These are phyloP conservation scores for Suhomyces emberorum DNA, from an alignment of 805 yeast genomes.

Conservation along the genomic window DNA sequence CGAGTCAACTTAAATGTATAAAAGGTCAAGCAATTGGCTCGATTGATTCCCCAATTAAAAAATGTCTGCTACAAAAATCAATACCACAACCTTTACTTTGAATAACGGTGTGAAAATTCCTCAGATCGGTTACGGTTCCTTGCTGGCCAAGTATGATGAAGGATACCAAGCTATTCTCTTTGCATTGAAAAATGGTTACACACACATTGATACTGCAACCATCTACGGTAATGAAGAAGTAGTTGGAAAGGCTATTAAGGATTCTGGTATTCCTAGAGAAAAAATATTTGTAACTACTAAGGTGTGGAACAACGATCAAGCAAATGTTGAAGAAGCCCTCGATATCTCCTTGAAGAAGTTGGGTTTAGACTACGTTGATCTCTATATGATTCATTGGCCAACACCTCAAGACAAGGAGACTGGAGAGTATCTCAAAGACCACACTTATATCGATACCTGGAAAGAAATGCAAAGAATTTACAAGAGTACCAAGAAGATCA, in stretches of 20 bases:
- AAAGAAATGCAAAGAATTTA: slow-evolving; percentile 59
- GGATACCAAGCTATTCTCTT: slow-evolving; percentile 54
- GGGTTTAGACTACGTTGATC: slow-evolving; percentile 72
- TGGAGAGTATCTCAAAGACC: slow-evolving; percentile 27
- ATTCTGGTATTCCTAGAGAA: slow-evolving; percentile 59
- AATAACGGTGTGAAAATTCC: slow-evolving; percentile 68
- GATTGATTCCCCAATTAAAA: no score
- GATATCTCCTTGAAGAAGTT: slow-evolving; percentile 58
- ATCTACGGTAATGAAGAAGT: slow-evolving; percentile 63
- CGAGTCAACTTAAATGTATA: no score
- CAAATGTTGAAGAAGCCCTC: slow-evolving; percentile 50
- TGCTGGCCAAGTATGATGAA: slow-evolving; percentile 52
- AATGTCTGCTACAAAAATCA: background rate
- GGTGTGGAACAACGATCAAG: slow-evolving; percentile 56
- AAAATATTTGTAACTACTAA: slow-evolving; percentile 72
- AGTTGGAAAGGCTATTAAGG: slow-evolving; percentile 54
- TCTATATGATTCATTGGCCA: slow-evolving; percentile 85
- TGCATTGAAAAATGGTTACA: slow-evolving; percentile 66
- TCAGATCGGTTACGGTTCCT: slow-evolving; percentile 71
- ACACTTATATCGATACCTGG: slow-evolving; percentile 55
- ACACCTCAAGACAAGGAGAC: slow-evolving; percentile 47
- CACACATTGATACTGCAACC: slow-evolving; percentile 77
- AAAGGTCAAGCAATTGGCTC: background rate
- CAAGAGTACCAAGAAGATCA: slow-evolving; percentile 46
- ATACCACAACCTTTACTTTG: slow-evolving; percentile 31